A percentile compares a stretch with the other conserved stretches of the same genome.
Conservation (phyloP, 1,284 basidiomycete genomes). For the Cutaneotrichosporon spelunceum region DNA sequence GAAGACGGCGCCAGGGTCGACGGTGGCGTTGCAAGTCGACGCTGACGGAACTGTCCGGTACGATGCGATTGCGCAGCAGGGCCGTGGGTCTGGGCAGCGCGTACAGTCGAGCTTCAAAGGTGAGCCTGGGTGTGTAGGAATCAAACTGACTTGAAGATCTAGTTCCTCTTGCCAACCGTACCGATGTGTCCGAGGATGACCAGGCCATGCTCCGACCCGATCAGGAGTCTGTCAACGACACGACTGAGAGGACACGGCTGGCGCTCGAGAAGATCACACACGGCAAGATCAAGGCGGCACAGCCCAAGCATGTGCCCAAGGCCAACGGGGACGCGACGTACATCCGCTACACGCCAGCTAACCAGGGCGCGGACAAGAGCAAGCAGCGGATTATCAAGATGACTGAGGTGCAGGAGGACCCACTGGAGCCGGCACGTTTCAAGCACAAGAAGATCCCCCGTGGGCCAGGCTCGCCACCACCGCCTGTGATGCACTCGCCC, state of each 20-base stretch:
- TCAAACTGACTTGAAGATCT: slow-evolving; percentile 61
- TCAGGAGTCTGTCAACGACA: slow-evolving; percentile 81
- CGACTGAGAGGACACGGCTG: slow-evolving; percentile 81
- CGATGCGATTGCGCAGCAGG: slow-evolving; percentile 94
- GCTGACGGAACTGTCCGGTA: slow-evolving; percentile 94
- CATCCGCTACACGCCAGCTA: slow-evolving; percentile 90
- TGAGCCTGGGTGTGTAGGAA: slow-evolving; percentile 24
- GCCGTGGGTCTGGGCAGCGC: slow-evolving; percentile 76
- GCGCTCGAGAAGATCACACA: slow-evolving; percentile 92
- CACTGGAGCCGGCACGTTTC: slow-evolving; percentile 92
- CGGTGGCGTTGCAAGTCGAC: slow-evolving; percentile 93
- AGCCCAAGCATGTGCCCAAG: slow-evolving; percentile 65
- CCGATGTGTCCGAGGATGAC: slow-evolving; percentile 74
- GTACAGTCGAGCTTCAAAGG: slow-evolving; percentile 91
- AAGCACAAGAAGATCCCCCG: slow-evolving; percentile 98
- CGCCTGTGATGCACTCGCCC: slow-evolving; percentile 93
- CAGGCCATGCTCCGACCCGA: slow-evolving; percentile 84
- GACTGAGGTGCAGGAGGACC: slow-evolving; percentile 95
- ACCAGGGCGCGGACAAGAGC: slow-evolving; percentile 49
- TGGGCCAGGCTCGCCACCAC: slow-evolving; percentile 92
- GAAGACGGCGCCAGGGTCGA: slow-evolving; percentile 87
- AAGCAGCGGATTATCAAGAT: slow-evolving; percentile 99
- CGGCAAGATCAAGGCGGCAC: slow-evolving; percentile 94
- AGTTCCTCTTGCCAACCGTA: slow-evolving; percentile 84
- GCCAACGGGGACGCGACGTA: slow-evolving; percentile 76